Evolutionary conservation across 2,329 filamentous ascomycete genomes (phyloP).

Genomic region (Monilinia fructicola): DNA sequence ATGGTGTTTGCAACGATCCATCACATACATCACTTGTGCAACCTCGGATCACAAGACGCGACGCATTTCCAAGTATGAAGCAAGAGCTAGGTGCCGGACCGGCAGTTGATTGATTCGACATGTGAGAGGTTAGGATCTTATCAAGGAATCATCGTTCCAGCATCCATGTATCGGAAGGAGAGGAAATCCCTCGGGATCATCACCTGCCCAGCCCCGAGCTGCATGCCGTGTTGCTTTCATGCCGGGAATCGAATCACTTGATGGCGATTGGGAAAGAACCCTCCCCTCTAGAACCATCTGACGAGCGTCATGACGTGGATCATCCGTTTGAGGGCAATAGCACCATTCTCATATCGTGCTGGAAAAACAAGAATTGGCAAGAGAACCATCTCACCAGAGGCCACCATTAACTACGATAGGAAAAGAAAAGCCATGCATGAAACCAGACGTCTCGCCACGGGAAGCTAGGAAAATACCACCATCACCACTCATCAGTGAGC

Average conservation of each 20-base stretch:
- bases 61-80: neutral
- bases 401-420: too few species aligned
- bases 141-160: neutral
- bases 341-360: too few species aligned
- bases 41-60: neutral
- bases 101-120: neutral
- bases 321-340: neutral
- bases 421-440: too few species aligned
- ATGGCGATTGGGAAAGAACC: neutral
- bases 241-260: neutral
- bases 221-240: neutral
- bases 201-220: neutral
- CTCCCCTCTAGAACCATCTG: too few species aligned
- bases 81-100: neutral
- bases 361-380: too few species aligned
- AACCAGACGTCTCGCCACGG: too few species aligned
- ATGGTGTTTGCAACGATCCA: neutral
- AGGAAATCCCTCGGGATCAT: neutral
- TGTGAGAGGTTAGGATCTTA: neutral
- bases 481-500: too few species aligned
- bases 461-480: too few species aligned
- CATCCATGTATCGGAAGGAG: neutral
- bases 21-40: neutral
- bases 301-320: too few species aligned
- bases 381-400: too few species aligned